These are phyloP conservation scores for Kwoniella sp. DNA, from an alignment of 768 basidiomycete species.

Conservation along the genomic window DNA sequence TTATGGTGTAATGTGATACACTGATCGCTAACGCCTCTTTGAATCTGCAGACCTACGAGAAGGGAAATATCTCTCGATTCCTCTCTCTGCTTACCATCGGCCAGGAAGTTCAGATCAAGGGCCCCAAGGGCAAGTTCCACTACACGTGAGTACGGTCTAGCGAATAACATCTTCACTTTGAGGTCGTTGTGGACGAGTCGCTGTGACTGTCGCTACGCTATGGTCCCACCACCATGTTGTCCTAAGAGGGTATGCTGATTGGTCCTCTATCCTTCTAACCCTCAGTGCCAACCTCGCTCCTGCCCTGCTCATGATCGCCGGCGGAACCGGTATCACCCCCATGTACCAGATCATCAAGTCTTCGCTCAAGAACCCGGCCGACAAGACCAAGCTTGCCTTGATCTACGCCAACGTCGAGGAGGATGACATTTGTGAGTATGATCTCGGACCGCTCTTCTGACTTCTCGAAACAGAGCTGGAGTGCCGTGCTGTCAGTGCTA, in stretches of 20 bases:
- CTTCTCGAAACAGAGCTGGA: too few species aligned
- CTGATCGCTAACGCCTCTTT: background rate
- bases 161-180: background rate
- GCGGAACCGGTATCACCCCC: conserved; percentile 97
- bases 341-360: conserved; percentile 98
- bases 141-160: conserved; percentile 60
- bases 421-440: conserved; percentile 72
- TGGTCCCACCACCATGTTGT: background rate
- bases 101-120: conserved; percentile 85
- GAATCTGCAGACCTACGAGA: conserved; percentile 77
- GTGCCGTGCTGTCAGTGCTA: background rate
- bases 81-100: conserved; percentile 80
- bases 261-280: conserved; percentile 3
- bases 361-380: conserved; percentile 82
- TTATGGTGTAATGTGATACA: background rate
- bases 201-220: too few species aligned
- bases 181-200: too few species aligned
- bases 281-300: conserved; percentile 65
- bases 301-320: conserved; percentile 94
- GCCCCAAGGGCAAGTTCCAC: conserved; percentile 92
- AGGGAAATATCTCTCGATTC: conserved; percentile 93
- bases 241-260: background rate
- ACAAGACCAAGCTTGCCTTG: conserved; percentile 78
- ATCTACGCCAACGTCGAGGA: conserved; percentile 95
- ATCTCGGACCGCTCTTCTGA: background rate